These are phyloP conservation scores for Syzygium oleosum DNA, from an alignment of 345 rosid species.

Conservation along the genomic window DNA sequence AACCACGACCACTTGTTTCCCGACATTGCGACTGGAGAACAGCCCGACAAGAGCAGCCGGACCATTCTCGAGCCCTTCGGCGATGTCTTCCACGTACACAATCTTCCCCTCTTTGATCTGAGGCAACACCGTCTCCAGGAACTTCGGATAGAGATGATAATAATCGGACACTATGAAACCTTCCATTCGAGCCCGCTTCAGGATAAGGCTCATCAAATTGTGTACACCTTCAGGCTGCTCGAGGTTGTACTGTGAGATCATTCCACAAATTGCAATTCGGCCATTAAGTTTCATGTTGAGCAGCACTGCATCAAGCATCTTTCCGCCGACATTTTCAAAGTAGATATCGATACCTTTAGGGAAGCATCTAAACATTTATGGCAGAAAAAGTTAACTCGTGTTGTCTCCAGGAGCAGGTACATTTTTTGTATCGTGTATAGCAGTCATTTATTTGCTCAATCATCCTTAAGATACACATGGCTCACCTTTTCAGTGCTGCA, in stretches of 20 bases:
- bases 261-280: conserved; percentile 16
- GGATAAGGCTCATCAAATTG: conserved; percentile 4
- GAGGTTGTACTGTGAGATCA: conserved; percentile 18
- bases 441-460: background rate
- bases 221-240: conserved; percentile 7
- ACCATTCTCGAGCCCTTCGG: conserved; percentile 13
- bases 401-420: background rate
- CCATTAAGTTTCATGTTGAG: conserved; percentile 14
- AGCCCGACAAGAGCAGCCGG: conserved; percentile 15
- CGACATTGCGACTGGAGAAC: conserved; percentile 17
- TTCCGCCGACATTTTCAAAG: conserved; percentile 24
- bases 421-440: background rate
- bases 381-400: background rate
- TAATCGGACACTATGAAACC: conserved; percentile 13
- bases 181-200: conserved; percentile 13
- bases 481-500: conserved; percentile 41
- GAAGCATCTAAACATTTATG: conserved; percentile 6
- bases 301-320: conserved; percentile 18
- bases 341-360: conserved; percentile 26
- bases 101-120: conserved; percentile 14
- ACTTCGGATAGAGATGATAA: conserved; percentile 11
- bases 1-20: conserved; percentile 21
- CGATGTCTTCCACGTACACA: conserved; percentile 16
- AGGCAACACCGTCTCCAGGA: conserved; percentile 10
- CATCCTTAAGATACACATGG: background rate